Base-by-base conservation (phyloP, 495 filamentous ascomycete species). In the Xylaria intraflava region DNA sequence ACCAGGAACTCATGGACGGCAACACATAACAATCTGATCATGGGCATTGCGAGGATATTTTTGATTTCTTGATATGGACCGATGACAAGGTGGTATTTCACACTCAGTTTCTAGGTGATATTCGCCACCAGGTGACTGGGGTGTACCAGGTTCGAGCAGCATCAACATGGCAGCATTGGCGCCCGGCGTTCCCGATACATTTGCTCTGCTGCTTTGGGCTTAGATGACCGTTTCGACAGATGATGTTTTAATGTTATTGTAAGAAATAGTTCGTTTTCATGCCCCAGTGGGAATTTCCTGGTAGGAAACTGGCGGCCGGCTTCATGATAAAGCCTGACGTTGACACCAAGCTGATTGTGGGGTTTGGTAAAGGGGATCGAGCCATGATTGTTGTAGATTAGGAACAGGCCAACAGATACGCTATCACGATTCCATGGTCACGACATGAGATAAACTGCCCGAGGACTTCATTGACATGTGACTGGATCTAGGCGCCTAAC, bases 1-100 rank as follows among this genome's bases (percentile, higher is more conserved):
- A 58, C 38, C 62, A 58, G 16, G 69, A 70, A 27, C 27, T 71
- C 43, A 49, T 60, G 23, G 62, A 65, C 30, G 40, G n/a, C 36
- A 60, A 40, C 46, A 30, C 17, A 19, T 50, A 50, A 20, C 3
- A 19, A 55, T 10, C 19, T 49, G 26, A 23, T 44, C 29, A 5
- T 53, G 22, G 42, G 2, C 31, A n/a, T n/a, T 17, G 9, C 16
- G 10, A 22, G 29, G 10, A 6, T n/a, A n/a, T 48, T 38, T 38
- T n/a, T 17, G 35, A 17, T 38, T 38, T 17, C 10, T 16, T 27
- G 10, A 20, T 33, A 36, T 11, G 10, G n/a, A 14, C 14, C 12
- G n/a, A 31, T 42, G 46, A 17, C 29, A 46, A 36, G 23, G 35
- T 14, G 16, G 35, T 14, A 7, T 17, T 31, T 14, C 11, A 33